Conservation (phyloP, 805 yeast genomes). For the Clavispora asparagi region DNA sequence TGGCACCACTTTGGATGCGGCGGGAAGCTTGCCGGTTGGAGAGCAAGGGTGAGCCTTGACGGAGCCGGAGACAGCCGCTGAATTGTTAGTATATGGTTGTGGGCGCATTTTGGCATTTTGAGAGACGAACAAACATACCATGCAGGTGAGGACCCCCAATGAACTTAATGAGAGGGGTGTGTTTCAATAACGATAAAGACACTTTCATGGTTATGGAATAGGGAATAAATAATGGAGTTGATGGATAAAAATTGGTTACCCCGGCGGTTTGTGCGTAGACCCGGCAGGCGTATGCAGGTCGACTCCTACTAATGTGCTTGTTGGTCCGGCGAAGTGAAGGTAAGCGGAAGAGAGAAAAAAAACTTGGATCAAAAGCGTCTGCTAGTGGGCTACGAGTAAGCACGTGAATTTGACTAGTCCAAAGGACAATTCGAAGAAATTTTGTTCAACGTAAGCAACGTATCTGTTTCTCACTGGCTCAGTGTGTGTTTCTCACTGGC, state of each 20-base stretch:
- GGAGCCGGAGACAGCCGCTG: constrained; percentile 9
- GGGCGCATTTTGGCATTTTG: not conserved
- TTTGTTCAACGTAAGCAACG: too few species aligned
- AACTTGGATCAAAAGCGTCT: too few species aligned
- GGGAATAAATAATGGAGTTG: not conserved
- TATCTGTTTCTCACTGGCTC: too few species aligned
- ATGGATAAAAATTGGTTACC: not conserved
- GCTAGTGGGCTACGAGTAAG: too few species aligned
- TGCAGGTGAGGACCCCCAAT: constrained; percentile 71
- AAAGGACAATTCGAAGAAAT: too few species aligned
- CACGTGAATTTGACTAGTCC: too few species aligned
- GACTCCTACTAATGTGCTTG: not conserved
- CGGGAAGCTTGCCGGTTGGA: constrained; percentile 41
- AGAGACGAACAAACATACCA: constrained; percentile 8
- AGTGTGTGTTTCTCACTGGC: too few species aligned
- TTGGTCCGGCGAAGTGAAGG: not conserved
- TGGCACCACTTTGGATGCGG: constrained; percentile 10
- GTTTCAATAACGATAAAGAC: constrained; percentile 30
- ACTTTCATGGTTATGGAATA: constrained; percentile 24
- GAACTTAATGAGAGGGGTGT: constrained; percentile 76
- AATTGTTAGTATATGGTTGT: not conserved
- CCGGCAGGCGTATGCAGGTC: not conserved
- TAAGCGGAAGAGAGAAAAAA: too few species aligned
- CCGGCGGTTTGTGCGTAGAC: constrained; percentile 1
- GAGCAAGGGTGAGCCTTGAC: constrained; percentile 32